These are phyloP conservation scores for Paramecium tetraurelia DNA, from an alignment of 73 alveolate genomes.

Conservation along the genomic window DNA sequence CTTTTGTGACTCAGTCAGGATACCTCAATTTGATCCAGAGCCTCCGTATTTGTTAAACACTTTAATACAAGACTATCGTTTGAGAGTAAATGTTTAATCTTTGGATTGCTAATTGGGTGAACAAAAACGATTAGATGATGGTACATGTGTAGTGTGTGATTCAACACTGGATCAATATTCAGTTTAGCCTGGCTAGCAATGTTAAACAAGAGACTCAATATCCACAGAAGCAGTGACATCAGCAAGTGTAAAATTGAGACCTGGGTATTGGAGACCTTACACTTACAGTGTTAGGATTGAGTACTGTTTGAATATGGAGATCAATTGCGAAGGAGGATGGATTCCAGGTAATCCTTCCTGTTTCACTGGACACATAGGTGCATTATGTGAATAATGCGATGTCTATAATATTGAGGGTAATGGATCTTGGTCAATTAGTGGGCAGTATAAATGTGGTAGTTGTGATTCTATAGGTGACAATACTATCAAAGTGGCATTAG, in stretches of 20 bases:
- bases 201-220: background rate
- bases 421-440: background rate
- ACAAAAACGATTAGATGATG: background rate
- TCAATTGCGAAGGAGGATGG: conserved; percentile 37
- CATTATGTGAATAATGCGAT: conserved; percentile 35
- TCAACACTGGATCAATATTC: background rate
- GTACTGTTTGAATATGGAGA: background rate
- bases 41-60: background rate
- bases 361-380: conserved; percentile 37
- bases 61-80: background rate
- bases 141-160: background rate
- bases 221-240: background rate
- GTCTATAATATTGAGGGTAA: background rate
- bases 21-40: background rate
- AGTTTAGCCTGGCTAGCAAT: background rate
- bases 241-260: background rate
- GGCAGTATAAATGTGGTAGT: conserved; percentile 6
- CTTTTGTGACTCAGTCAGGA: background rate
- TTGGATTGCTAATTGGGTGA: conserved; percentile 9
- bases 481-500: background rate
- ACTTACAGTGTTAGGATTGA: background rate
- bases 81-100: background rate
- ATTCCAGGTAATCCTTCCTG: conserved; percentile 40
- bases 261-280: conserved; percentile 30
- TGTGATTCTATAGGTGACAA: background rate